Base-by-base conservation (phyloP, 352 stramenopile genomes). In the Blastocystis sp. region DNA sequence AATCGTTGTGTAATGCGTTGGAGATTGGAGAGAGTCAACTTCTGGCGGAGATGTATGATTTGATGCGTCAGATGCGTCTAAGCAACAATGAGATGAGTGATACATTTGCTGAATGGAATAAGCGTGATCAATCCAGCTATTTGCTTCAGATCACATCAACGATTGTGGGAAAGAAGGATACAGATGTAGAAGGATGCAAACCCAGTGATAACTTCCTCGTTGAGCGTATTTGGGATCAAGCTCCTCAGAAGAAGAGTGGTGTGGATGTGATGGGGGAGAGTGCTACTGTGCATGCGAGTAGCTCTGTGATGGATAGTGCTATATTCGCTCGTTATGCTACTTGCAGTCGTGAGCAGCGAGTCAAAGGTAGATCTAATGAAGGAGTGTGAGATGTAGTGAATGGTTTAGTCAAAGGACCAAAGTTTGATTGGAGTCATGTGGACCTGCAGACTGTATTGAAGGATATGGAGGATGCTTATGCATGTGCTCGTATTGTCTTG, bases 141-240 rank as follows among this genome's bases (percentile, higher is more conserved):
- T 46, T 75, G 29, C 63, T 75, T 21, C 14, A 43, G 11, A 75
- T 19, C n/a, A 49, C 37, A 1, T 19, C 63, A 6, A 54, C 63
- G 35, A 54, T 75, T 54, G 19, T 75, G 63, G 19, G 11, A n/a
- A 75, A 75, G 63, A 75, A 75, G 63, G 63, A 75, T 29, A 49
- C 32, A 21, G 63, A 75, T 46, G 63, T 75, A 32, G 63, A 75
- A 9, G 63, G 63, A 39, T 75, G 63, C 63, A 75, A 75, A 32
- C 63, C 63, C 2, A 54, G 32, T 32, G 63, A 75, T 32, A 54
- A 49, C 19, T 75, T 54, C 29, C 37, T 75, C 27, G 63, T 75
- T 19, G 63, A 75, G 37, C 63, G 63, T 46, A 75, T 75, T 46
- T 1, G 2, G 4, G 63, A 75, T 19, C 37, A 54, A 9, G 32